Percentiles rank a stretch among this genome's conserved stretches.
phyloP scores from a whole-genome alignment of 2,329 filamentous ascomycete species.

The Cordyceps farinosa region DNA sequence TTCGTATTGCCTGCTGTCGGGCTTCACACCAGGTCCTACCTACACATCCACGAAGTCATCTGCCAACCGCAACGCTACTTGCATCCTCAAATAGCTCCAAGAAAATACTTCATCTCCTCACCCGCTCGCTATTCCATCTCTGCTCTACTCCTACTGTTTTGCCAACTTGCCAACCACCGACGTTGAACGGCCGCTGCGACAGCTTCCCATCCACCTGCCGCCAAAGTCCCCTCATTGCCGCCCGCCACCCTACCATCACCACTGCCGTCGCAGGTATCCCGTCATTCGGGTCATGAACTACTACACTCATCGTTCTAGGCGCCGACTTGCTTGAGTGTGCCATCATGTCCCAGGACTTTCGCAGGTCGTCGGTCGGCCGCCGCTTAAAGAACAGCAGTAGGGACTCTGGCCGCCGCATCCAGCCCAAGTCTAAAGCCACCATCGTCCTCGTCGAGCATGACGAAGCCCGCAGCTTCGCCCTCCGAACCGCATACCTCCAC shows the following conservation, averaged over 20 bases:
- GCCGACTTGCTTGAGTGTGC: constrained; percentile 7
- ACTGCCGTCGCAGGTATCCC: background rate
- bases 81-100: background rate
- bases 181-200: background rate
- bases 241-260: background rate
- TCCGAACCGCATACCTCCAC: constrained; percentile 85
- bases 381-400: constrained; percentile 43
- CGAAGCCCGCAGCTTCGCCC: constrained; percentile 86
- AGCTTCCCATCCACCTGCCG: background rate
- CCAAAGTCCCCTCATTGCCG: background rate
- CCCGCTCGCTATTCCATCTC: background rate
- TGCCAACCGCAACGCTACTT: background rate
- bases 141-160: background rate
- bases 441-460: constrained; percentile 57
- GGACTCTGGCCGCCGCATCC: constrained; percentile 40
- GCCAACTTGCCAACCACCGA: background rate
- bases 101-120: background rate
- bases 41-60: background rate
- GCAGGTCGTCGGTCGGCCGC: constrained; percentile 44
- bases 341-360: constrained; percentile 51
- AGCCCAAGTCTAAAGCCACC: constrained; percentile 48
- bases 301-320: background rate
- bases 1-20: background rate
- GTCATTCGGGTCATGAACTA: constrained; percentile 5
- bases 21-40: background rate